phyloP scores from a whole-genome alignment of 2,329 filamentous ascomycete species.

The Bretziella fagacearum region DNA sequence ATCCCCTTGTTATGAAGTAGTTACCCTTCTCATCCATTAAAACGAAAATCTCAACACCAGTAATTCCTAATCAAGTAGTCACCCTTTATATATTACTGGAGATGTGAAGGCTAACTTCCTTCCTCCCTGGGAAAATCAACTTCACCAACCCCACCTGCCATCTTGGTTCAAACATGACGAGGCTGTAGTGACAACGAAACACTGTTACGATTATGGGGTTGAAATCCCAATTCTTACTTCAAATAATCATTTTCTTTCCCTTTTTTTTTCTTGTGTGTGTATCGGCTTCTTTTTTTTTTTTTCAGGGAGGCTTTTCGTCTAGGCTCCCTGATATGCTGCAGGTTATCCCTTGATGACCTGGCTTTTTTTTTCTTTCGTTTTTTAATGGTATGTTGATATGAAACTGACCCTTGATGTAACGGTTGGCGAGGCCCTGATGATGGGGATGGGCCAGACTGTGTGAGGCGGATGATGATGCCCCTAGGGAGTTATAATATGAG shows the following conservation, averaged over 20 bases:
- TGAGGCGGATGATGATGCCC: too few relatives aligned
- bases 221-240: not conserved
- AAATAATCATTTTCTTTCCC: not conserved
- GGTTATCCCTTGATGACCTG: not conserved
- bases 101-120: too few relatives aligned
- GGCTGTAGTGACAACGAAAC: not conserved
- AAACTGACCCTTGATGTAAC: not conserved
- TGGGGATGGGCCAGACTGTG: not conserved
- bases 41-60: too few relatives aligned
- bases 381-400: not conserved
- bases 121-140: not conserved
- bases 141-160: not conserved
- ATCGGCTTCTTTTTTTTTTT: not conserved
- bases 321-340: not conserved
- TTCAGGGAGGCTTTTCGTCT: not conserved
- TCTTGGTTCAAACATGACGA: not conserved
- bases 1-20: too few relatives aligned
- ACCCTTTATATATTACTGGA: too few relatives aligned
- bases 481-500: too few relatives aligned
- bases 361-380: not conserved
- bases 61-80: too few relatives aligned
- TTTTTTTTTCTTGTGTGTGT: not conserved
- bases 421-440: not conserved
- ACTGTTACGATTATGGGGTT: not conserved
- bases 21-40: too few relatives aligned